Evolutionary conservation across 164 flowering plant species (phyloP), one percentile per base, ranked within the genome.

Genomic region (Litsea cubeba): DNA sequence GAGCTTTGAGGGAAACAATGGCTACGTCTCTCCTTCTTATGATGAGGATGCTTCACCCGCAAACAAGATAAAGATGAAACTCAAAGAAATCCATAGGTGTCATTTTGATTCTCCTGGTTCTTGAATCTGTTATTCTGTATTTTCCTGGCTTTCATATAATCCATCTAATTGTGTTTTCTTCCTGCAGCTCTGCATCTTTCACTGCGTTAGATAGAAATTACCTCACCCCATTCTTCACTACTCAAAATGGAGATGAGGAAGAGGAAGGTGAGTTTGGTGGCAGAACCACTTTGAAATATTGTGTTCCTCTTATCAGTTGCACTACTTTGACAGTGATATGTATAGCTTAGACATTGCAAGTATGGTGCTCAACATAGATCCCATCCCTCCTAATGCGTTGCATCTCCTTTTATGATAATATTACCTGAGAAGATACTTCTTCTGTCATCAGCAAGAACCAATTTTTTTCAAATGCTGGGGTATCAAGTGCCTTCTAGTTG

Each of bases 171-270:
- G n/a, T 70, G n/a, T 28, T 63, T 75, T 78, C 66, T 74, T 77
- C 49, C 50, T 84, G 89, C 91, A 95, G 99, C 74, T 74, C 98
- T 2, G 85, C 96, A 50, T 89, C 98, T 57, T 95, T 95, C 79
- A 87, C 95, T 15, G 93, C 94, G 60, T 78, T 95, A 62, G 98
- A 95, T 76, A 92, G 75, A 80, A 93, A 95, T 79, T 95, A 88
- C 82, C 91, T 95, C 62, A 95, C 97, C 20, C 99, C 99, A 20
- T 93, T 95, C 84, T 95, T 95, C 81, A 95, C 98, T 15, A 89
- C 90, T 76, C 95, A 93, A 76, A 86, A 80, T 83, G 97, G 89
- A 73, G 97, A 93, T 72, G 90, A 82, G 17, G 90, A 86, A 14
- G 91, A 74, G 20, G 5, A 68, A 28, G 76, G 76, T 74, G 67